Evolutionary conservation across 495 filamentous ascomycete genomes (phyloP).

Genomic region (Bryoglossum gracile): DNA sequence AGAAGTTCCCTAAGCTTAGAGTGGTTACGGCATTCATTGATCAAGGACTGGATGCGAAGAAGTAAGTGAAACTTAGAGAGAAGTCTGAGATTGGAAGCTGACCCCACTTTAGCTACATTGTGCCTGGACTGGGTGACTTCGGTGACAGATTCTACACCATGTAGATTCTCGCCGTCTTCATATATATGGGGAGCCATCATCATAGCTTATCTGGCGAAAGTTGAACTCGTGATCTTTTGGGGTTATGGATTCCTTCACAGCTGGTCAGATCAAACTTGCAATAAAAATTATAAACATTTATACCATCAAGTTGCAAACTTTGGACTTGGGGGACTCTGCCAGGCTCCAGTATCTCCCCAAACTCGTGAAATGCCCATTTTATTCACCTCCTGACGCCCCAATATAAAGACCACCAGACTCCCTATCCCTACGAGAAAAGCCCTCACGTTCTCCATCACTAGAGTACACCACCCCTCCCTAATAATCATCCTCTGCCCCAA

Average conservation of each 20-base stretch:
- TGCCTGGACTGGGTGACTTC: slow-evolving; percentile 93
- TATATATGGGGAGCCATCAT: too few species aligned
- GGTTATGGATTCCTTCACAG: too few species aligned
- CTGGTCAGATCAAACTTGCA: too few species aligned
- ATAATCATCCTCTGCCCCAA: slow-evolving; percentile 30
- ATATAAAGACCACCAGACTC: background rate
- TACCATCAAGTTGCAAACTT: too few species aligned
- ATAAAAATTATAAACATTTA: too few species aligned
- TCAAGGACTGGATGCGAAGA: slow-evolving; percentile 35
- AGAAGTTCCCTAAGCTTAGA: slow-evolving; percentile 83
- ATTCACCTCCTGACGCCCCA: slow-evolving; percentile 12
- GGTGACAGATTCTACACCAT: slow-evolving; percentile 95
- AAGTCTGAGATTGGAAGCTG: background rate
- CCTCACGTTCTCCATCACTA: slow-evolving; percentile 8
- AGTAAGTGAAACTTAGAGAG: slow-evolving; percentile 5
- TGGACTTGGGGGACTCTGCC: too few species aligned
- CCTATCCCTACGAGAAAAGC: too few species aligned
- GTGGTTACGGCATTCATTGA: slow-evolving; percentile 98
- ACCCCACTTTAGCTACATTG: slow-evolving; percentile 66
- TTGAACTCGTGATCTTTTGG: too few species aligned
- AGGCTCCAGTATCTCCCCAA: background rate
- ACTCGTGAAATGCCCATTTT: background rate
- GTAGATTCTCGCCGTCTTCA: too few species aligned
- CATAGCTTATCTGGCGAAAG: too few species aligned
- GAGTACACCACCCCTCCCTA: slow-evolving; percentile 3